Base-by-base conservation (phyloP, 495 filamentous ascomycete species). In the Aspergillus olivimuriae region DNA sequence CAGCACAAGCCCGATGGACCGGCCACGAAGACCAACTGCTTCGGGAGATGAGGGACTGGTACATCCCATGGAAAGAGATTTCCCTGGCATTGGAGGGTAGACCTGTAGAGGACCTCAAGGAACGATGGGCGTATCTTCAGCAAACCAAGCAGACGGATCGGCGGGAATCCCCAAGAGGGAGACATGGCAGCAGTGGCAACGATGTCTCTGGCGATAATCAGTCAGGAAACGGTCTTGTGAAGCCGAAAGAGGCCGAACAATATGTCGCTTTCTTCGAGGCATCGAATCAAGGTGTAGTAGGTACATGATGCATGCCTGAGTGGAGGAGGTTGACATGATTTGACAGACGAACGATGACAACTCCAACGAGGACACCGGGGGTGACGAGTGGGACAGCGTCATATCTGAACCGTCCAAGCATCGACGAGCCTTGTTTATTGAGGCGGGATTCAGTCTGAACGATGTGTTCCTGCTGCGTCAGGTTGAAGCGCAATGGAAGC, bases 11-110 rank as follows among this genome's bases (percentile, higher is more conserved):
- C n/a, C n/a, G n/a, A 9, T 64, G 58, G 56, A 51, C 57, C 0
- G 17, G 35, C n/a, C 43, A 46, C 16, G 46, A 65, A 33, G 62
- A 67, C 26, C 26, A 24, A 18, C 36, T 44, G 3, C 47, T 63
- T 12, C 19, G 43, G 10, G 43, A 48, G 11, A 32, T 63, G 34
- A 58, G 50, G 30, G 43, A 36, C 14, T 35, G 32, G 8, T 48
- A 53, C 23, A 52, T 53, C 17, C 39, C 59, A 11, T 65, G 56
- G 56, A 47, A 52, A 30, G 47, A 49, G 14, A 60, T 62, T 15
- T 51, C 50, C 19, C 43, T 42, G 7, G 34, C 32, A 11, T 34
- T 65, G 35, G 34, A 35, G 4, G 32, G 44, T 20, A 56, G 44
- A 34, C 46, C 48, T 7, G 20, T 49, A 4, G 33, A 44, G 5